phyloP scores from a whole-genome alignment of 768 basidiomycete genomes.

The Termitomyces sp. region DNA sequence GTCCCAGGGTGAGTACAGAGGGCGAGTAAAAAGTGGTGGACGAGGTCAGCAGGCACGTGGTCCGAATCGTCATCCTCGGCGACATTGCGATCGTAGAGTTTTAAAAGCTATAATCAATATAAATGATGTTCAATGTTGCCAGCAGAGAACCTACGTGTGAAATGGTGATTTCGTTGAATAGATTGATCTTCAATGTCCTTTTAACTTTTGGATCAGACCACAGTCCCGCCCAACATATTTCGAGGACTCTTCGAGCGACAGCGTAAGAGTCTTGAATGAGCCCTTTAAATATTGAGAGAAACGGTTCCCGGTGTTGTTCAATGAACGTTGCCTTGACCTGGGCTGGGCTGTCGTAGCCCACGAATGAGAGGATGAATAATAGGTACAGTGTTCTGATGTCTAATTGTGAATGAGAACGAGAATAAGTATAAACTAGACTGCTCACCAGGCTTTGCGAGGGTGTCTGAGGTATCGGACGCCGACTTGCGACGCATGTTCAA shows the following conservation, averaged over 20 bases:
- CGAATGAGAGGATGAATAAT: conserved; percentile 67
- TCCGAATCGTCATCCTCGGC: conserved; percentile 45
- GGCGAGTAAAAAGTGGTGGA: conserved; percentile 82
- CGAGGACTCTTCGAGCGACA: conserved; percentile 59
- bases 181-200: conserved; percentile 60
- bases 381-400: conserved; percentile 80
- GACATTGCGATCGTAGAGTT: conserved; percentile 61
- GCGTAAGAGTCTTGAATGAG: conserved; percentile 59
- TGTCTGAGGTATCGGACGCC: conserved; percentile 27
- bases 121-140: background rate
- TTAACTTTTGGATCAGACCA: conserved; percentile 73
- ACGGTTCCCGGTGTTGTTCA: conserved; percentile 62
- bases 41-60: conserved; percentile 68
- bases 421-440: background rate
- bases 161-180: conserved; percentile 66
- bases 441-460: conserved; percentile 54
- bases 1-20: conserved; percentile 76
- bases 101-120: conserved; percentile 45
- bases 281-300: conserved; percentile 70
- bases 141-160: conserved; percentile 42
- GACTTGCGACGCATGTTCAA: conserved; percentile 64
- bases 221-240: conserved; percentile 69
- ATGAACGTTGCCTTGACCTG: conserved; percentile 60
- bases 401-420: conserved; percentile 18
- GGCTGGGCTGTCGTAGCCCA: conserved; percentile 40